Percentiles rank a stretch among this genome's conserved stretches.
These are phyloP conservation scores for Aspergillus pseudoviridinutans DNA, from an alignment of 2,329 filamentous ascomycete genomes.

Conservation along the genomic window DNA sequence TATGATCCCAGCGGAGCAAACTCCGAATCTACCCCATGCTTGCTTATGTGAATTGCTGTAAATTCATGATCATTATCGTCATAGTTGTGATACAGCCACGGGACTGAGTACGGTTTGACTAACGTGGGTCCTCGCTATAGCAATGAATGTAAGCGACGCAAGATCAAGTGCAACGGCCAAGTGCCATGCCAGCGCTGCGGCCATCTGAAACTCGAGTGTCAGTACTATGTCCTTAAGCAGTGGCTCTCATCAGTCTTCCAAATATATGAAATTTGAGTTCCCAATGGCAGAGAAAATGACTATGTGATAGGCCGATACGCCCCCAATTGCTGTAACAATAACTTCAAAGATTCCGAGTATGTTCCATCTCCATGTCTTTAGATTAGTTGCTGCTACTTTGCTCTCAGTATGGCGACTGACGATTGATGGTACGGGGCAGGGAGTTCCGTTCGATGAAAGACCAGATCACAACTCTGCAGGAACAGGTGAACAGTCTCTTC, in stretches of 20 bases:
- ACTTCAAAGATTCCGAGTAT: constrained; percentile 82
- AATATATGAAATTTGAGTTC: neutral
- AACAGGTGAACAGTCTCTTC: constrained; percentile 77
- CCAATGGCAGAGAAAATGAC: neutral
- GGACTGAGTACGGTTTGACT: constrained; percentile 4
- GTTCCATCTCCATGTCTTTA: constrained; percentile 16
- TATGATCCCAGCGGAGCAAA: constrained; percentile 32
- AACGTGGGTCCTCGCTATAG: constrained; percentile 29
- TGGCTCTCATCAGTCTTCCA: neutral
- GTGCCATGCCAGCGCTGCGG: constrained; percentile 62
- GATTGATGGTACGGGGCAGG: constrained; percentile 25
- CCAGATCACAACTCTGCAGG: constrained; percentile 71
- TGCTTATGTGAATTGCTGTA: neutral
- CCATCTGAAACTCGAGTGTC: constrained; percentile 59
- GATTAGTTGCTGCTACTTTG: neutral
- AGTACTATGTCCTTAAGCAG: neutral
- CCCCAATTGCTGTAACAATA: constrained; percentile 66
- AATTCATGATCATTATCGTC: neutral
- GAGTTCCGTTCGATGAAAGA: constrained; percentile 80
- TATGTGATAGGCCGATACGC: constrained; percentile 52
- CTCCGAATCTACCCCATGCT: neutral
- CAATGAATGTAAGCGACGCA: constrained; percentile 63
- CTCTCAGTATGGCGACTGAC: constrained; percentile 3
- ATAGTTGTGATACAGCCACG: neutral
- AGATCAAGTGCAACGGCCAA: constrained; percentile 67